Base-by-base conservation (phyloP, 371 early-diverging fungal genomes). In the Nematocida sp. region DNA sequence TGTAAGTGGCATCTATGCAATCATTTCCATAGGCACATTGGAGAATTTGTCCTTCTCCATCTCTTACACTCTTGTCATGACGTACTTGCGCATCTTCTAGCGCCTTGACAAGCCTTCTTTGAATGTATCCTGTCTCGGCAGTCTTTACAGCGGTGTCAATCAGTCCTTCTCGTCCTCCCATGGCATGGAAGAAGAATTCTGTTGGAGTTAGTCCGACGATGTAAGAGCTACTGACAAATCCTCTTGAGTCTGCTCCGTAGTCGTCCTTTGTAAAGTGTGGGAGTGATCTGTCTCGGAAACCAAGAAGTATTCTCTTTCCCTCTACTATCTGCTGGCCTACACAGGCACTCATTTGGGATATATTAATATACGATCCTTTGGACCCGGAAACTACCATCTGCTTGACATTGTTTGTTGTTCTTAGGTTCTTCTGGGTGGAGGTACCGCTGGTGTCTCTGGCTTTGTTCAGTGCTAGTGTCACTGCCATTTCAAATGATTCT, bases 261-360 rank as follows among this genome's bases (percentile, higher is more conserved):
- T 99, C 99, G 83, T 94, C 94, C 83, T 93, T 94, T 21, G 90
- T 87, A 82, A 93, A 98, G 81, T 96, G 97, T 11, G 99, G 99
- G 76, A 98, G 85, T 0, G 96, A 89, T 67, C 97, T 89, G 81
- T 91, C 87, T 79, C 88, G 87, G 86, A 96, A 95, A 1, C 96
- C 96, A 78, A 91, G 94, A 11, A 95, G 94, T 83, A 98, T 96
- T 78, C 99, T 90, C 81, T 91, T 91, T 78, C 97, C 96, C 83
- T 96, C 96, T 13, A 98, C 95, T 85, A 92, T 94, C 83, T 98
- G 99, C 85, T 96, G 99, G 45, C 99, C 99, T 46, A 98, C 95
- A 89, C 93, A 93, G 31, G 95, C 95, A 49, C 93, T 87, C 90
- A 98, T 94, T 85, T 98, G 99, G 25, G 95, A 93, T 53, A 96